Percentiles rank a stretch among this genome's conserved stretches.
Conservation (phyloP, 306 rosid species). For the Acacia confusa region DNA sequence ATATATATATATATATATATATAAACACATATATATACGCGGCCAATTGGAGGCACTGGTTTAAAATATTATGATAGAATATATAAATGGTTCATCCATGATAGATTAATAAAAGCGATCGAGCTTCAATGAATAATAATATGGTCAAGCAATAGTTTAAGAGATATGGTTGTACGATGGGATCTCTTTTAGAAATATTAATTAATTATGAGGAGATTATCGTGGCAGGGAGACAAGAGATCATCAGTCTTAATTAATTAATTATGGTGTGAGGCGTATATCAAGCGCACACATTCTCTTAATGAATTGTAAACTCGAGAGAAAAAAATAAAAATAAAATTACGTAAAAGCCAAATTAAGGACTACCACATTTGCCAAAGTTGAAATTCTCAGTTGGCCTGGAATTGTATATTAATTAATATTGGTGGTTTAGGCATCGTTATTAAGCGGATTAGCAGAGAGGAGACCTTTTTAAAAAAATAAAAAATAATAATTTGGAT, state of each 20-base stretch:
- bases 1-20: too few species aligned
- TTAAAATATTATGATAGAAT: neutral
- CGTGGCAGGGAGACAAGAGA: slow-evolving; percentile 25
- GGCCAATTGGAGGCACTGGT: slow-evolving; percentile 53
- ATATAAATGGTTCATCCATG: slow-evolving; percentile 11
- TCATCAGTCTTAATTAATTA: slow-evolving; percentile 17
- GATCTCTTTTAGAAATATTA: slow-evolving; percentile 38
- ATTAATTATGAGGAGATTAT: slow-evolving; percentile 14
- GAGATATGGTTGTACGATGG: slow-evolving; percentile 54
- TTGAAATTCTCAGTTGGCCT: slow-evolving; percentile 23
- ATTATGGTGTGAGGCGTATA: slow-evolving; percentile 24
- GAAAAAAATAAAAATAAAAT: slow-evolving; percentile 27
- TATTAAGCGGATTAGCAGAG: neutral
- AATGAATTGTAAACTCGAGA: neutral
- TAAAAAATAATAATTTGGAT: neutral
- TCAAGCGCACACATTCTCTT: slow-evolving; percentile 32
- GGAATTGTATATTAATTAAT: slow-evolving; percentile 13
- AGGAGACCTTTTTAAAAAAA: neutral
- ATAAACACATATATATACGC: too few species aligned
- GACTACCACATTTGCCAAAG: slow-evolving; percentile 8
- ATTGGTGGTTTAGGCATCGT: neutral
- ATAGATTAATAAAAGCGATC: neutral
- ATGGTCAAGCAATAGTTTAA: slow-evolving; percentile 32
- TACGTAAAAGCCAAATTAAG: neutral
- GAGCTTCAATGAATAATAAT: slow-evolving; percentile 47